Evolutionary conservation across 805 yeast genomes (phyloP), one percentile per base, ranked within the genome.

Genomic region (Cyberlindnera mycetangii): DNA sequence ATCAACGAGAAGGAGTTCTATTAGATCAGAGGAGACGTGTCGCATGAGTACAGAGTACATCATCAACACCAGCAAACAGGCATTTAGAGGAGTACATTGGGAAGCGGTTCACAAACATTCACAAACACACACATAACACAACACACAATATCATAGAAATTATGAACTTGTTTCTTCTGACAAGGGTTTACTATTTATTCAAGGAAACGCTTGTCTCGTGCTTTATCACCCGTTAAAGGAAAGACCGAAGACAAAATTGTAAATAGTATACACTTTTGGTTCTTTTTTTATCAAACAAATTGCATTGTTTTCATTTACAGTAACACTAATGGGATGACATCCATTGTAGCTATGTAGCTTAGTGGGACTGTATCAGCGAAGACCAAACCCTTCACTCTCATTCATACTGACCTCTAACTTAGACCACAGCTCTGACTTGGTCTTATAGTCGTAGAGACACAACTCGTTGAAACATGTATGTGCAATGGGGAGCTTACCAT

Each of bases 401-500:
- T 74, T 67, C 16, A 92, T 75, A 0, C 97, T 96, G 51, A 72
- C 58, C n/a, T 67, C 59, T 46, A 92, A 62, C 62, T 87, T 90
- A 1, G 58, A 42, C 35, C 66, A 61, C 42, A 93, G 66, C 49
- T 76, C 78, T n/a, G 74, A 77, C 47, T 69, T 68, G 6, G 76
- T 59, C 12, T 65, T 53, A 61, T 92, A 92, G 30, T 80, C 80
- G 62, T 80, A 85, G 6, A 93, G 53, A 44, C 92, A 84, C 19
- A 92, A 61, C 67, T 92, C 96, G 60, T 92, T 93, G 69, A 93
- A 92, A 56, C 99, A 92, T 0, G 98, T 93, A 60, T 92, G 98
- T 0, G 97, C 89, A 14, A 84, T 68, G 0, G 98, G 98, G 15
- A 90, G 65, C 38, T 83, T 68, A 7, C 64, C 68, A 11, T 68